These are phyloP conservation scores for Rhododendron henanense DNA, from an alignment of 148 eudicot genomes.

Conservation along the genomic window DNA sequence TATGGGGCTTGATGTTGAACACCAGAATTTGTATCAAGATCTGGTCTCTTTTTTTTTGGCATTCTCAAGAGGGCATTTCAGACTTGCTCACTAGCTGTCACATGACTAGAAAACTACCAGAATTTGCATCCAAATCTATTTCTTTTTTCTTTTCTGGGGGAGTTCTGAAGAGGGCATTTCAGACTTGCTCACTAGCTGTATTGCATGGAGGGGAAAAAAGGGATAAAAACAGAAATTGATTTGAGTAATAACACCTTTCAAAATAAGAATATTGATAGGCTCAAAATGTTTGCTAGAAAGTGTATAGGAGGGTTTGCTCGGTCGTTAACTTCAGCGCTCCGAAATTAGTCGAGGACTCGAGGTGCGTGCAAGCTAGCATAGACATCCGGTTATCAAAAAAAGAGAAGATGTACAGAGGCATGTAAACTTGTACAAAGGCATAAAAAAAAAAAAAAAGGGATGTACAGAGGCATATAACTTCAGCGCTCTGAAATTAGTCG, in stretches of 20 bases:
- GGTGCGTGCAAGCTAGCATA: too few relatives aligned
- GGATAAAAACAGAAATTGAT: background rate
- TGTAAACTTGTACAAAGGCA: background rate
- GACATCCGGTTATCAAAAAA: background rate
- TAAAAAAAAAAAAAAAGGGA: too few relatives aligned
- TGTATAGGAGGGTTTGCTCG: background rate
- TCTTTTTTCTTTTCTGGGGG: too few relatives aligned
- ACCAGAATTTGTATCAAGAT: background rate
- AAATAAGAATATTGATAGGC: background rate
- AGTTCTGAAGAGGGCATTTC: background rate
- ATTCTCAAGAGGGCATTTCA: background rate
- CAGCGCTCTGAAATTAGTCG: too few relatives aligned
- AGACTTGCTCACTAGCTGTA: background rate
- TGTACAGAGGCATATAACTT: too few relatives aligned
- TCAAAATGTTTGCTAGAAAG: background rate
- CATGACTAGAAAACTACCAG: background rate
- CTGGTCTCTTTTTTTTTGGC: background rate
- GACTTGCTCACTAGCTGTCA: background rate
- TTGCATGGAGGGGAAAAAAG: too few relatives aligned
- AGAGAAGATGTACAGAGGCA: background rate
- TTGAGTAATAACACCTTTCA: background rate
- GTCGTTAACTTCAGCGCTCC: background rate
- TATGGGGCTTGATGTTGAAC: background rate
- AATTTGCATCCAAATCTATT: too few relatives aligned
- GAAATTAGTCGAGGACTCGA: background rate